Base-by-base conservation (phyloP, 2,329 filamentous ascomycete species). In the Diaporthe capsici region DNA sequence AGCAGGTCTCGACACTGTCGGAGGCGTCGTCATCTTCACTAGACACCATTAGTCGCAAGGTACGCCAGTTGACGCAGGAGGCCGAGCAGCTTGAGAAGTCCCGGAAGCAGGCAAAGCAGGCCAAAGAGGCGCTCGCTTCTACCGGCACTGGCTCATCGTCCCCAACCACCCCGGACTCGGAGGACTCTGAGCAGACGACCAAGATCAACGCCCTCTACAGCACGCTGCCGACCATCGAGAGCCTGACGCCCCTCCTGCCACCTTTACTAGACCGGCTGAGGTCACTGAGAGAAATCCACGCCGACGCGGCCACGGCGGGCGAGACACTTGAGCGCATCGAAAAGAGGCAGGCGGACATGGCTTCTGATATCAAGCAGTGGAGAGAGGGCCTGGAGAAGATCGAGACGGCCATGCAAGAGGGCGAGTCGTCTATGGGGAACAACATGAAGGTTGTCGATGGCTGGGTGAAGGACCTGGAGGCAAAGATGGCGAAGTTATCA, bases 181-280 rank as follows among this genome's bases (percentile, higher is more conserved):
- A 90, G 74, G 88, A 93, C 78, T 86, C 89, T 12, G 95, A 98
- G 80, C 94, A 97, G 80, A 90, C 92, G 55, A 90, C 94, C 72
- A 98, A 98, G 83, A 94, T 99, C 82, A 97, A 98, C 78, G 94
- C 96, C 1, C 90, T 99, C 7, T 98, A 98, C 84, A 94, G 94
- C 1, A 94, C 95, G 4, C 87, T 99, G 22, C 93, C 95, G 1
- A 97, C 95, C 0, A 97, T 99, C 75, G 95, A 98, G 84, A 94
- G 90, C 74, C 88, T 99, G 10, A 90, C 95, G 8, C 97, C 97
- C 1, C 88, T 98, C 25, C 89, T 99, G 5, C 96, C 97, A 1
- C 91, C 95, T 7, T 88, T 98, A 13, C 88, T 99, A 15, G 95
- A 98, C 80, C 91, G 97, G 37, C 86, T 99, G 70, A 90, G 96